These are phyloP conservation scores for Aureobasidium mangrovei DNA, from an alignment of 2,329 filamentous ascomycete species.

Conservation along the genomic window DNA sequence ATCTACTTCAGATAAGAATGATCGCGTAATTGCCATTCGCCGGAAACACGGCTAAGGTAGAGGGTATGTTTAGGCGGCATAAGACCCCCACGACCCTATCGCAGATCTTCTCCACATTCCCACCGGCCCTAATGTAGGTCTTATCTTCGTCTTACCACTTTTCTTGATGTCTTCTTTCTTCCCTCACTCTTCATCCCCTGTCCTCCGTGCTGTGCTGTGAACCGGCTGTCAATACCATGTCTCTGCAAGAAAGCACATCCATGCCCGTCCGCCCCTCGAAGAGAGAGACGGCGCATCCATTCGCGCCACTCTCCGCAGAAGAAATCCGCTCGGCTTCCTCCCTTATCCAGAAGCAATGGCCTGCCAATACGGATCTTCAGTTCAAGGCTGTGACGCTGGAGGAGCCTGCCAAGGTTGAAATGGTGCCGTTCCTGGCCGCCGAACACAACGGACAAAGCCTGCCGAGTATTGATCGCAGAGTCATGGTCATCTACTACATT, in stretches of 20 bases:
- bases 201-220: too few species aligned
- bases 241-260: constrained; percentile 9
- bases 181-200: too few species aligned
- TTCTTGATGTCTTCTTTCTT: too few species aligned
- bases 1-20: too few species aligned
- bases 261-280: constrained; percentile 21
- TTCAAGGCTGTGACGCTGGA: constrained; percentile 55
- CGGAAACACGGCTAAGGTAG: too few species aligned
- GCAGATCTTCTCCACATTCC: too few species aligned
- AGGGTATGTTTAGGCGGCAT: too few species aligned
- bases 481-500: constrained; percentile 51
- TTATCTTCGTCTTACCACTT: too few species aligned
- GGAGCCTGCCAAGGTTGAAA: constrained; percentile 17
- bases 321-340: constrained; percentile 47
- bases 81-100: too few species aligned
- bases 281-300: constrained; percentile 40
- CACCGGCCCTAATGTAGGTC: too few species aligned
- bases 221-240: neutral
- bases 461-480: constrained; percentile 47
- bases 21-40: too few species aligned
- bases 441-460: constrained; percentile 42
- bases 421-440: constrained; percentile 16
- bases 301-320: constrained; percentile 49
- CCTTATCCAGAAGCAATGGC: constrained; percentile 48
- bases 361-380: constrained; percentile 45